Evolutionary conservation across 352 stramenopile genomes (phyloP).

Genomic region (Phytophthora capsici): DNA sequence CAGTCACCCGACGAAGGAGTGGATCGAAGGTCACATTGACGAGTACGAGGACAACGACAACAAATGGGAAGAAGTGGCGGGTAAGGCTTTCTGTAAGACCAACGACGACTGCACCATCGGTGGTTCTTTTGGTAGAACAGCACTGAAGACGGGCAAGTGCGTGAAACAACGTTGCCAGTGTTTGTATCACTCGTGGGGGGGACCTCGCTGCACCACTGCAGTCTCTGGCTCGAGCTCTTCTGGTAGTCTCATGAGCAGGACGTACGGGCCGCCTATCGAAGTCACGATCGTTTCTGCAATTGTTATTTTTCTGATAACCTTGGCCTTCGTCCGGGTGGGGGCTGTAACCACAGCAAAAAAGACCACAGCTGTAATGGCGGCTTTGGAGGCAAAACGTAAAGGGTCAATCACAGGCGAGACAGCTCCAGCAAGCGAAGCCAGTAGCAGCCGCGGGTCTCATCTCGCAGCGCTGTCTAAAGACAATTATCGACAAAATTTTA

Average conservation of each 20-base stretch:
- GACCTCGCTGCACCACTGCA: constrained; percentile 65
- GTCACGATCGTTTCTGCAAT: constrained; percentile 31
- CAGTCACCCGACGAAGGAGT: constrained; percentile 63
- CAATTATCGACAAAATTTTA: constrained; percentile 32
- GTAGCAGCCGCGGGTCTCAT: constrained; percentile 7
- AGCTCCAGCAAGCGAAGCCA: constrained; percentile 6
- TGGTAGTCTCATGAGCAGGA: constrained; percentile 27
- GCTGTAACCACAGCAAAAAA: constrained; percentile 13
- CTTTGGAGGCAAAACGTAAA: constrained; percentile 14
- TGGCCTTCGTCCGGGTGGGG: constrained; percentile 17
- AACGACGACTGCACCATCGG: constrained; percentile 56
- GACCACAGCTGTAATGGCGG: constrained; percentile 24
- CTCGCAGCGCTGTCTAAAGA: constrained; percentile 15
- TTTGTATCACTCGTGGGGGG: constrained; percentile 52
- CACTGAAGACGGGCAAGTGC: constrained; percentile 54
- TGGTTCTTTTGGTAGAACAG: constrained; percentile 8
- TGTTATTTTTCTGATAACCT: constrained; percentile 13
- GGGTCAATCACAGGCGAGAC: constrained; percentile 3
- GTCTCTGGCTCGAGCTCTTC: constrained; percentile 19
- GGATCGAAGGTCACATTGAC: constrained; percentile 71
- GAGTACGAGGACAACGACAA: constrained; percentile 69
- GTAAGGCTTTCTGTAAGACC: constrained; percentile 46
- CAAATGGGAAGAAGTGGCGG: constrained; percentile 42
- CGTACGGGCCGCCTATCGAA: constrained; percentile 56
- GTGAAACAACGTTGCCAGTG: constrained; percentile 56